Evolutionary conservation across 208 protist species (phyloP).

Genomic region (Acanthamoeba healyi): DNA sequence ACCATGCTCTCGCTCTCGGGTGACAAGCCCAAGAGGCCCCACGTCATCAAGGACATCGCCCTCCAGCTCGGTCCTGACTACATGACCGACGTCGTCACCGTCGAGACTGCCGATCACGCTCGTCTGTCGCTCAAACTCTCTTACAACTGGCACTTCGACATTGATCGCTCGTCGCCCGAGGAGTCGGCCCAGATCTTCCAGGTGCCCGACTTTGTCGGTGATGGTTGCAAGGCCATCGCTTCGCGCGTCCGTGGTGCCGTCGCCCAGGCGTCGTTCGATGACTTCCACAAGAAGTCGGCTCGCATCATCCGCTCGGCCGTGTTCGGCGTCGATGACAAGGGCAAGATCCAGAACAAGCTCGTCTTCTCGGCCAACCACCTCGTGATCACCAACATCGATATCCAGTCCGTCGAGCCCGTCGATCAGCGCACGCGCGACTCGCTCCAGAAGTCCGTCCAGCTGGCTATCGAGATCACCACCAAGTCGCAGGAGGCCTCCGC

Average conservation of each 20-base stretch:
- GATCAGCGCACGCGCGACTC: constrained; percentile 95
- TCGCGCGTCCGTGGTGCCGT: constrained; percentile 96
- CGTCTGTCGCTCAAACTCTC: constrained; percentile 94
- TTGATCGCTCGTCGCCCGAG: constrained; percentile 85
- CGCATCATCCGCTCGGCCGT: constrained; percentile 95
- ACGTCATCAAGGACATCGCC: constrained; percentile 94
- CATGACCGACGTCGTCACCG: constrained; percentile 95
- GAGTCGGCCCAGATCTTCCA: constrained; percentile 92
- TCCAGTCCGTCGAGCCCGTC: constrained; percentile 95
- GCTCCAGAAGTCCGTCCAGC: constrained; percentile 97
- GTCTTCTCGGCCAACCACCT: constrained; percentile 94
- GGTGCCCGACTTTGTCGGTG: constrained; percentile 97
- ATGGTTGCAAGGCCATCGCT: constrained; percentile 98
- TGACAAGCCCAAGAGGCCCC: constrained; percentile 92
- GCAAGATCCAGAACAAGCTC: constrained; percentile 87
- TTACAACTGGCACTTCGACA: constrained; percentile 98
- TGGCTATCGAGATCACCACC: constrained; percentile 98
- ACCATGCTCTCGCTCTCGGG: constrained; percentile 96
- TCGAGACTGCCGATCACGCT: constrained; percentile 97
- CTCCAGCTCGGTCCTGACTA: constrained; percentile 96
- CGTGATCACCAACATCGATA: constrained; percentile 96
- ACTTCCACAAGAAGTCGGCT: constrained; percentile 97
- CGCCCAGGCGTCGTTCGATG: constrained; percentile 95
- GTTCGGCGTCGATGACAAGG: constrained; percentile 93
- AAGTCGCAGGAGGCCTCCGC: constrained; percentile 96